Base-by-base conservation (phyloP, 2,329 filamentous ascomycete species). In the Clathrospora elynae region DNA sequence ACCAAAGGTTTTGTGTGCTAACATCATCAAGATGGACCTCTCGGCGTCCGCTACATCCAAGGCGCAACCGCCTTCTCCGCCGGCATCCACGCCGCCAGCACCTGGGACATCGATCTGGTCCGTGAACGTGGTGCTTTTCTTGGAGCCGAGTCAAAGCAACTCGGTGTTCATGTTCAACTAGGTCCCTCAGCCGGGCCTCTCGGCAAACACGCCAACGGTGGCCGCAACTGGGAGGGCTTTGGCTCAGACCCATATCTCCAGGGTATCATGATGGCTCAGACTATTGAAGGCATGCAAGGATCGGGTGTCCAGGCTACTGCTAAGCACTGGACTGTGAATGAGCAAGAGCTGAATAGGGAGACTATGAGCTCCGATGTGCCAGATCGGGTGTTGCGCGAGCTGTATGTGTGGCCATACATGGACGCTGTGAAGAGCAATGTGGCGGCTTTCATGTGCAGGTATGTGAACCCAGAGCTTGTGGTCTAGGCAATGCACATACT, bases 341-440 rank as follows among this genome's bases (percentile, higher is more conserved):
- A 90, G 64, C 85, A 89, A 66, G 85, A 87, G 65, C 73, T 68
- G 2, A 71, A 75, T 29, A 69, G 75, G 6, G 62, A 71, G 6
- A 64, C 67, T 8, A 67, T 71, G 44, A 74, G 60, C 13, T 78
- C 79, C 29, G 86, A 85, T 56, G 74, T 87, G 12, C 85, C 88
- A 46, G 87, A 90, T 66, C 81, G 86, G 49, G 85, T 86, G 1
- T 73, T 90, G 62, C 87, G 90, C 58, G 87, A 90, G 66, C 69
- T 89, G 5, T 91, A 90, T 62, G 73, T 85, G 17, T 90, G 87
- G 87, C 87, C 87, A 0, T 91, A 90, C 61, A 85, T 80, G 17
- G 86, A 90, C 59, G 84, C 84, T 1, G 80, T 89, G 38, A 77
- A 76, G 41, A 85, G 85, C 6, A 85, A 85, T 8, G 84, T 86